Evolutionary conservation across 2,329 filamentous ascomycete species (phyloP), one percentile per base, ranked within the genome.

Genomic region (Cordyceps farinosa): DNA sequence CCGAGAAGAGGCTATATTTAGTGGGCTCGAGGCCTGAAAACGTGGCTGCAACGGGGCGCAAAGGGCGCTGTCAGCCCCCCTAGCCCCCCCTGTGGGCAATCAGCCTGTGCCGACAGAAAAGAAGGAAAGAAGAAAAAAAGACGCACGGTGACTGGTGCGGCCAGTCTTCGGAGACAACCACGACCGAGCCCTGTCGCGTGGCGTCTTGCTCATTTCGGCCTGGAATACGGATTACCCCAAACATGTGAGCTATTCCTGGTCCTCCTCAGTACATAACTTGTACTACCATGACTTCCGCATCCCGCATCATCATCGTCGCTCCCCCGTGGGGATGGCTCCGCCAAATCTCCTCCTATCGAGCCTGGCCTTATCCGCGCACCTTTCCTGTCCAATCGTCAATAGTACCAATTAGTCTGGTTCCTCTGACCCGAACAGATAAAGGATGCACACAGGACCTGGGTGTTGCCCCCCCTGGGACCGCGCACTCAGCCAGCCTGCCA

Each of bases 141-240:
- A 29, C 27, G 45, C 45, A 48, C 27, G 6, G 11, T 15, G 15
- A 34, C 29, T 15, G 29, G 48, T 17, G 13, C 34, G 17, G 34
- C 22, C 32, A 38, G n/a, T 34, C 17, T 15, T 11, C 10, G 15
- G n/a, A 53, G 48, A 34, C 29, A 38, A 53, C 22, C 32, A 45
- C 17, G 3, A 29, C 3, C 54, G 42, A 44, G 34, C 29, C 48
- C n/a, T 27, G 58, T 61, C 58, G 58, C 58, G 58, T 61, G 58
- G 48, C 48, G 38, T 53, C 36, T 53, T 61, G 36, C 57, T 52
- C 57, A 60, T 60, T 52, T 52, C 57, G 34, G 47, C 45, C 45
- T 9, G 42, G 10, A 29, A 13, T 48, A 10, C 38, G 38, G 11
- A 32, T 52, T 52, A 11, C 50, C 50, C 17, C 30, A 36, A 5